A percentile compares a stretch with the other conserved stretches of the same genome.
phyloP scores from a whole-genome alignment of 2,329 filamentous ascomycete species.

The Arthrocladium fulminans region DNA sequence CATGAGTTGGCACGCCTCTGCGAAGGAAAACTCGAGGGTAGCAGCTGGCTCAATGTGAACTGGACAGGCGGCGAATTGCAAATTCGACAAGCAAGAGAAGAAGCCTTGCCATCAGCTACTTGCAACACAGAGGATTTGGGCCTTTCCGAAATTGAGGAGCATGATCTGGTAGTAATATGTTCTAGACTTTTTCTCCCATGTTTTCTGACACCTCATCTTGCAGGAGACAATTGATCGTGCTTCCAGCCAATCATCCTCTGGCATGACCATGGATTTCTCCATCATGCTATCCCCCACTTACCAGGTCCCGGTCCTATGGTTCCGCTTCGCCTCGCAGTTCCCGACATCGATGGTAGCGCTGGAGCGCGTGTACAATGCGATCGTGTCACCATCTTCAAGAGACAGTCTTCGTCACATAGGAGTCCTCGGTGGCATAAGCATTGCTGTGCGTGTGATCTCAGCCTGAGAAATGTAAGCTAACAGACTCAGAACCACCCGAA shows the following conservation, averaged over 20 bases:
- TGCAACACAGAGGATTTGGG: constrained; percentile 25
- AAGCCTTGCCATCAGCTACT: neutral
- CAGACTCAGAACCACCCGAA: constrained; percentile 67
- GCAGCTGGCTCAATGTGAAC: constrained; percentile 16
- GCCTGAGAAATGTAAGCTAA: constrained; percentile 27
- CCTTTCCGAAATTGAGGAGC: constrained; percentile 19
- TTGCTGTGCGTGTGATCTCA: constrained; percentile 51
- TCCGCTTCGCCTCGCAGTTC: constrained; percentile 54
- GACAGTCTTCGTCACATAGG: constrained; percentile 52
- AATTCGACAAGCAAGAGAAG: constrained; percentile 12
- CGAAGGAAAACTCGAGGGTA: constrained; percentile 13
- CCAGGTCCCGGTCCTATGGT: constrained; percentile 66
- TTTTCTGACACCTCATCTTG: constrained; percentile 17
- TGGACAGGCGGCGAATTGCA: constrained; percentile 15
- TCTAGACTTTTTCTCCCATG: neutral
- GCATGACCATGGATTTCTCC: constrained; percentile 53
- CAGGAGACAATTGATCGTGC: constrained; percentile 36
- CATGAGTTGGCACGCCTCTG: constrained; percentile 43
- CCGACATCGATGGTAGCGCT: constrained; percentile 50
- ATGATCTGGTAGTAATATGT: neutral
- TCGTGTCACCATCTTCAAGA: constrained; percentile 61
- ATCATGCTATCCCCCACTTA: constrained; percentile 69
- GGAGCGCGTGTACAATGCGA: constrained; percentile 60
- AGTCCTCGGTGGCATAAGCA: constrained; percentile 63
- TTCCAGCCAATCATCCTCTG: constrained; percentile 9